Conservation (phyloP, 768 basidiomycete species). For the Pulveroboletus sp. region DNA sequence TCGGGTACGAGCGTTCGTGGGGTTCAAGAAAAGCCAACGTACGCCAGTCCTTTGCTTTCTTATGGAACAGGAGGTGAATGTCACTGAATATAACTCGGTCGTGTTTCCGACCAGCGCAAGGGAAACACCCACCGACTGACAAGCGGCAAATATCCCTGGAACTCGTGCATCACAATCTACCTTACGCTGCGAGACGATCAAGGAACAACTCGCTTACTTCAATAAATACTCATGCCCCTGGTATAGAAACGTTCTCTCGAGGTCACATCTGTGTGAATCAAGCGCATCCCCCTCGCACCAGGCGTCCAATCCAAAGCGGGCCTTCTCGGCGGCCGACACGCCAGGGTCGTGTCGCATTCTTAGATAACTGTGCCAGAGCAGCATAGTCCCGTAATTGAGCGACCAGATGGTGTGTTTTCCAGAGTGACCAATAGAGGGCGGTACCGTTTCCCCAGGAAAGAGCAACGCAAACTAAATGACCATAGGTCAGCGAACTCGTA, state of each 20-base stretch:
- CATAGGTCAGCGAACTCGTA: slow-evolving; percentile 1
- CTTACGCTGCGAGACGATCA: slow-evolving; percentile 45
- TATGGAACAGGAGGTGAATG: slow-evolving; percentile 44
- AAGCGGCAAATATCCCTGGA: slow-evolving; percentile 59
- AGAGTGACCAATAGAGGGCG: slow-evolving; percentile 27
- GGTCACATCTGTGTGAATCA: slow-evolving; percentile 58
- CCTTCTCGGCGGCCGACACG: slow-evolving; percentile 47
- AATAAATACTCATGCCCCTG: slow-evolving; percentile 72
- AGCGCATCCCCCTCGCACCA: slow-evolving; percentile 70
- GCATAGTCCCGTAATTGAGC: slow-evolving; percentile 62
- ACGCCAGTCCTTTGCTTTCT: slow-evolving; percentile 68
- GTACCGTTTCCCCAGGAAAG: slow-evolving; percentile 68
- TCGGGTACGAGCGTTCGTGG: slow-evolving; percentile 7
- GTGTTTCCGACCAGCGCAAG: not conserved
- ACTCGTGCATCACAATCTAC: slow-evolving; percentile 68
- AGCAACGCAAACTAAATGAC: slow-evolving; percentile 58
- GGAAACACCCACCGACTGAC: slow-evolving; percentile 45
- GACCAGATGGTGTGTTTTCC: slow-evolving; percentile 73
- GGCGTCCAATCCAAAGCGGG: slow-evolving; percentile 59
- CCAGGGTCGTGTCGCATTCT: slow-evolving; percentile 47
- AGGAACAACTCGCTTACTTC: slow-evolving; percentile 48
- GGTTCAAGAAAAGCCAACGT: slow-evolving; percentile 28
- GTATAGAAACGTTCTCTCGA: slow-evolving; percentile 66
- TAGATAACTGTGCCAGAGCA: slow-evolving; percentile 72
- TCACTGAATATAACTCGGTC: slow-evolving; percentile 31